Evolutionary conservation across 1,284 basidiomycete species (phyloP).

Genomic region (Cutaneotrichosporon mucoides): DNA sequence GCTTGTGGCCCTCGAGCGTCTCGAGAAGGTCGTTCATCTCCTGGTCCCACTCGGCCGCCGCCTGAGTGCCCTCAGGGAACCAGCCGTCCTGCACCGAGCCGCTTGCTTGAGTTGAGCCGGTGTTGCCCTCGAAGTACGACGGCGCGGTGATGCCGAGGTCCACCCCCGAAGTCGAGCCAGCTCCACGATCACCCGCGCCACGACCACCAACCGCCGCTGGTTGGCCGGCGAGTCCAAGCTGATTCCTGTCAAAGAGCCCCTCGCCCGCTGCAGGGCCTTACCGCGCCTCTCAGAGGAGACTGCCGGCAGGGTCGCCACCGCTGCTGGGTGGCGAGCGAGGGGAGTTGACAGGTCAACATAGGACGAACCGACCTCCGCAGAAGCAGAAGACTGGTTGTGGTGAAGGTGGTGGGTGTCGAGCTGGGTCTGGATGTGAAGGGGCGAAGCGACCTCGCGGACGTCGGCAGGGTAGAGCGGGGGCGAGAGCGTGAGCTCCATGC

Average conservation of each 20-base stretch:
- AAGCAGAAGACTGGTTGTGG: slow-evolving; percentile 2
- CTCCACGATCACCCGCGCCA: slow-evolving; percentile 39
- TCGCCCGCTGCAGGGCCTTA: slow-evolving; percentile 49
- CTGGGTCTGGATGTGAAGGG: slow-evolving; percentile 18
- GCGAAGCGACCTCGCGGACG: slow-evolving; percentile 14
- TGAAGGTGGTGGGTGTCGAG: slow-evolving; percentile 9
- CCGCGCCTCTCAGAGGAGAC: slow-evolving; percentile 25
- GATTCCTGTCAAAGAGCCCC: slow-evolving; percentile 30
- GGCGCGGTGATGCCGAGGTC: slow-evolving; percentile 21
- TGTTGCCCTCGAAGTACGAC: slow-evolving; percentile 7
- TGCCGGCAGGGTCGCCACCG: slow-evolving; percentile 38
- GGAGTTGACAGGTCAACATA: slow-evolving; percentile 26
- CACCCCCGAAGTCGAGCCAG: slow-evolving; percentile 39
- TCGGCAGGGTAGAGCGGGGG: slow-evolving; percentile 25
- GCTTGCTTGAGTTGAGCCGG: slow-evolving; percentile 5
- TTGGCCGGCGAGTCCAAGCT: slow-evolving; percentile 28
- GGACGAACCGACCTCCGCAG: slow-evolving; percentile 19
- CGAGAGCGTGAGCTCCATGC: slow-evolving; percentile 32
- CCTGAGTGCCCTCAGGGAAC: slow-evolving; percentile 20
- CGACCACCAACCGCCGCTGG: slow-evolving; percentile 28
- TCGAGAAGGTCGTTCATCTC: slow-evolving; percentile 26
- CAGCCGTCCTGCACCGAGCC: slow-evolving; percentile 16
- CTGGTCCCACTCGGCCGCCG: slow-evolving; percentile 23
- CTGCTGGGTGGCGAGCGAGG: slow-evolving; percentile 48
- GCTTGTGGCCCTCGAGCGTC: slow-evolving; percentile 20